Conservation (phyloP, 805 yeast genomes). For the Metschnikowia lochheadii region DNA sequence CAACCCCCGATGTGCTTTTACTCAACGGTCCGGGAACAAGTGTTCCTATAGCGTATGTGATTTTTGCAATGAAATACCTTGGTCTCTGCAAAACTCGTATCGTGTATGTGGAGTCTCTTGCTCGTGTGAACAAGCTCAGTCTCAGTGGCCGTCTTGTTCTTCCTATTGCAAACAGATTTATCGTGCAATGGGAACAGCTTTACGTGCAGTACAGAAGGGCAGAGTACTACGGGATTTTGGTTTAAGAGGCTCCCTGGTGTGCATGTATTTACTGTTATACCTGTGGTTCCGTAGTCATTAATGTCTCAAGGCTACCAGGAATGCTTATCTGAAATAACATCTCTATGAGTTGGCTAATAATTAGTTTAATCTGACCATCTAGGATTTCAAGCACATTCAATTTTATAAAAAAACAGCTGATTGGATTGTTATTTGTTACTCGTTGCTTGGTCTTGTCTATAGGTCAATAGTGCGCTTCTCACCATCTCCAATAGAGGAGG, state of each 20-base stretch:
- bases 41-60: conserved; percentile 59
- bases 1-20: conserved; percentile 44
- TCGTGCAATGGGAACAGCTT: conserved; percentile 86
- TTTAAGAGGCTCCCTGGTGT: conserved; percentile 21
- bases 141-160: conserved; percentile 69
- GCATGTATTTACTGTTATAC: no score
- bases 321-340: no score
- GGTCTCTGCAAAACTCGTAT: conserved; percentile 52
- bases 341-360: no score
- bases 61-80: conserved; percentile 47
- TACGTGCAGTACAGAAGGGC: conserved; percentile 49
- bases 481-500: background rate
- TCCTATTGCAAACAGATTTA: conserved; percentile 68
- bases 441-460: background rate
- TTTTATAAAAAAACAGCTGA: background rate
- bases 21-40: conserved; percentile 83
- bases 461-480: background rate
- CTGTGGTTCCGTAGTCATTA: no score
- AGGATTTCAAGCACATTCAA: no score
- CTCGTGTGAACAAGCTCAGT: conserved; percentile 73
- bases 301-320: no score
- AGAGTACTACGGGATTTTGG: conserved; percentile 76
- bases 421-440: no score
- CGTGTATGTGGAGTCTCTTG: conserved; percentile 81
- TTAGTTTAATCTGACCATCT: no score